Evolutionary conservation across 2,329 filamentous ascomycete species (phyloP).

Genomic region (Cyanodermella asteris): DNA sequence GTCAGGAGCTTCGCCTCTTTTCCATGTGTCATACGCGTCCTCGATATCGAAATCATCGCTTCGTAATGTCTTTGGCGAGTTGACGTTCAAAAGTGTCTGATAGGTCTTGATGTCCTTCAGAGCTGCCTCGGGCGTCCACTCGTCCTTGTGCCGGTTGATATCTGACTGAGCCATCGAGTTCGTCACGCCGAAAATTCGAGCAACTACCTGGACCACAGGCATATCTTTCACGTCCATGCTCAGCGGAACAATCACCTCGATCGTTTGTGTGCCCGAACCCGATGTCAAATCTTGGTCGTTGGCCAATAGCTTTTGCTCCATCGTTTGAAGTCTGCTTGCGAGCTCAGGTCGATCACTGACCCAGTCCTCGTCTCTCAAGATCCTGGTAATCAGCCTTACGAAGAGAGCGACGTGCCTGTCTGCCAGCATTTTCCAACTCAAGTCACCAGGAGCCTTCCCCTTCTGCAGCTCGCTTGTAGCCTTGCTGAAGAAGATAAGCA

Average conservation of each 20-base stretch:
- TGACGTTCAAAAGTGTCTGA: slow-evolving; percentile 66
- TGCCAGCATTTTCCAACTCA: slow-evolving; percentile 75
- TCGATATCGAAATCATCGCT: slow-evolving; percentile 78
- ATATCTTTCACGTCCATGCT: slow-evolving; percentile 94
- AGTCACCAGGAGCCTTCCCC: slow-evolving; percentile 53
- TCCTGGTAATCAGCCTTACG: slow-evolving; percentile 60
- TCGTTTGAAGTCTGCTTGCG: slow-evolving; percentile 49
- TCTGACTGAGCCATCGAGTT: slow-evolving; percentile 66
- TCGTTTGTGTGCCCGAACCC: slow-evolving; percentile 37
- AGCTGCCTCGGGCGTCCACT: slow-evolving; percentile 83
- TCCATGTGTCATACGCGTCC: slow-evolving; percentile 76
- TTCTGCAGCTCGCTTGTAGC: slow-evolving; percentile 79
- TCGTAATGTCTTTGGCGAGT: slow-evolving; percentile 53
- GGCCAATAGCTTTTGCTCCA: slow-evolving; percentile 83
- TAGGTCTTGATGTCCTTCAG: slow-evolving; percentile 84
- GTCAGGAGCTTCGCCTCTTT: slow-evolving; percentile 67
- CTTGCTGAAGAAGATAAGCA: slow-evolving; percentile 90
- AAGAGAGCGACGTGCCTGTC: slow-evolving; percentile 91
- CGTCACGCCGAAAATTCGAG: slow-evolving; percentile 62
- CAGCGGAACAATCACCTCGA: slow-evolving; percentile 64
- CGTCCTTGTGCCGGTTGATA: slow-evolving; percentile 55
- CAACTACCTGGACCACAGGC: slow-evolving; percentile 74
- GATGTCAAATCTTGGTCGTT: slow-evolving; percentile 77
- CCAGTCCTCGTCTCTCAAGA: slow-evolving; percentile 66
- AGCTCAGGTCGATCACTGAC: slow-evolving; percentile 70